Base-by-base conservation (phyloP, 73 alveolate genomes). In the Paraurostyla sp. region DNA sequence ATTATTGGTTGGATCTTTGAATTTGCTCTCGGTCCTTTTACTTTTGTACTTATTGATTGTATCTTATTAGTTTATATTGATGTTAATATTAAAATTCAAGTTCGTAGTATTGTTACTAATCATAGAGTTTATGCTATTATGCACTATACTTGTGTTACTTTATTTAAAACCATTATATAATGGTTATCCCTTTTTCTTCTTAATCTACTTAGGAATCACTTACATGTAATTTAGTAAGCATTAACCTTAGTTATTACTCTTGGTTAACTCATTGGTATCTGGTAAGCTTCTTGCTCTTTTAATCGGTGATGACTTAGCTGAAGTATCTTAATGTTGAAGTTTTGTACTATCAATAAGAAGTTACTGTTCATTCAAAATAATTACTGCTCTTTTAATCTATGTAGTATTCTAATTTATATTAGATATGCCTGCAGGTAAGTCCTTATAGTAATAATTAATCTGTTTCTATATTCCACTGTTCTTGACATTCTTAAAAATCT, bases 401-500 rank as follows among this genome's bases (percentile, higher is more conserved):
- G 40, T n/a, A 9, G 9, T 16, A 13, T 11, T 54, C 30, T 22
- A 15, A 22, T 54, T 54, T 45, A 45, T 45, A 9, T 45, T 45
- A 13, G 57, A 45, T 45, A 11, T 45, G n/a, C 56, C 56, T 3
- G 78, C 6, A 18, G 9, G 7, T 7, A 58, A 36, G 33, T 65
- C 82, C 58, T 38, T 65, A 9, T 65, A 38, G 25, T 65, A 65
- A 65, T 65, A 65, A 65, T 65, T 65, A 13, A 65, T 65, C 41
- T 65, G 38, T 40, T 65, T 65, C 42, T 65, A 38, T n/a, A 65
- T 65, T 30, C 82, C 35, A 40, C 41, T 65, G 41, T 65, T 65
- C 42, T 65, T 65, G 35, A 65, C 82, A 38, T 65, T 65, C 16
- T 65, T 65, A 23, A 65, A 65, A 15, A 65, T 65, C 82, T 65